Evolutionary conservation across 495 filamentous ascomycete species (phyloP).

Genomic region (Hypoxylon fuscum): DNA sequence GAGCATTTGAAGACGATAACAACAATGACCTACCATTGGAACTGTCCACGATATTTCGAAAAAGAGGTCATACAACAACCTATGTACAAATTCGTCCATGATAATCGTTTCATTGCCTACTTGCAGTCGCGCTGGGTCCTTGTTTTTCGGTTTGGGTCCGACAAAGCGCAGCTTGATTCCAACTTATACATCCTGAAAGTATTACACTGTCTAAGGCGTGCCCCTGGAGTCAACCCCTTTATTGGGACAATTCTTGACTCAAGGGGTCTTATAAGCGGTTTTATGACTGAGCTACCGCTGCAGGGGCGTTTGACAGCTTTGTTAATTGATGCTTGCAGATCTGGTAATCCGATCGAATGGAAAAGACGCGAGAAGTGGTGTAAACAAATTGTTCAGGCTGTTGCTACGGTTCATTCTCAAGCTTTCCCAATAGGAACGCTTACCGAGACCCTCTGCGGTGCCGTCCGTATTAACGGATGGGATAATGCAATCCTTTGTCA

Average conservation of each 20-base stretch:
- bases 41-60: neutral
- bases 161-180: neutral
- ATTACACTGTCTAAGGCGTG: neutral
- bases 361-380: neutral
- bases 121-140: neutral
- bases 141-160: neutral
- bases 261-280: neutral
- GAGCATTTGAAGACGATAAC: neutral
- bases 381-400: neutral
- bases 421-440: neutral
- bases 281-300: neutral
- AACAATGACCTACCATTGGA: neutral
- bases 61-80: neutral
- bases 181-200: neutral
- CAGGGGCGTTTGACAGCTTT: neutral
- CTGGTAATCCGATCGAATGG: neutral
- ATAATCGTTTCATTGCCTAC: neutral
- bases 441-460: neutral
- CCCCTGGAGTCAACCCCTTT: neutral
- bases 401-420: neutral
- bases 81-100: neutral
- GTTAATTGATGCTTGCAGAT: neutral
- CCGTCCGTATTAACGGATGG: neutral
- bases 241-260: neutral
- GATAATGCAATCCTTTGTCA: neutral